Evolutionary conservation across 2,329 filamentous ascomycete species (phyloP).

Genomic region (Cladosporium sp.): DNA sequence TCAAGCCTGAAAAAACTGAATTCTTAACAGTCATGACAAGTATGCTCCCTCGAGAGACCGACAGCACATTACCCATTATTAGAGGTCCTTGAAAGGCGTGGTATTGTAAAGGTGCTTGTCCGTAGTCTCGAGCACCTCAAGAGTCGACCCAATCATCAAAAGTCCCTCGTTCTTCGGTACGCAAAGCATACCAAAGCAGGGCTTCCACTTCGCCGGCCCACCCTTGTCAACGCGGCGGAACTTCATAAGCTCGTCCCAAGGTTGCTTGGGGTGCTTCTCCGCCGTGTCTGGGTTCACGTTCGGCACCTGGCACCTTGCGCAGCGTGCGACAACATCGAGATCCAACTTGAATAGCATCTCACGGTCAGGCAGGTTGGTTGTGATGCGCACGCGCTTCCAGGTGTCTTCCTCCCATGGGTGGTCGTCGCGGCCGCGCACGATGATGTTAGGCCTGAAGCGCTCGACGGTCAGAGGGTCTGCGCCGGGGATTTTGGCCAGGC

Average conservation of each 20-base stretch:
- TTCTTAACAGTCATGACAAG: not conserved
- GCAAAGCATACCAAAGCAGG: conserved; percentile 68
- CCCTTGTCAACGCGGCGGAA: conserved; percentile 63
- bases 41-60: not conserved
- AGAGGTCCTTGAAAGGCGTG: conserved; percentile 39
- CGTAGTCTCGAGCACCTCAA: conserved; percentile 62
- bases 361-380: conserved; percentile 35
- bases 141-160: conserved; percentile 59
- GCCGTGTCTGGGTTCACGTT: conserved; percentile 67
- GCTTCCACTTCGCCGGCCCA: conserved; percentile 62
- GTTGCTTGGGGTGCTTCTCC: conserved; percentile 59
- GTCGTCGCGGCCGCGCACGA: conserved; percentile 54
- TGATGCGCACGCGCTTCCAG: conserved; percentile 62
- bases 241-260: conserved; percentile 64
- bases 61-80: not conserved
- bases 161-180: conserved; percentile 58
- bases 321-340: conserved; percentile 61
- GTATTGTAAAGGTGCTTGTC: conserved; percentile 56
- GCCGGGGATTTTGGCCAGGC: conserved; percentile 43
- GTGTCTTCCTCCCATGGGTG: conserved; percentile 63
- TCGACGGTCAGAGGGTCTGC: conserved; percentile 58
- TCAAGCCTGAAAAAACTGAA: not conserved
- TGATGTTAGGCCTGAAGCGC: conserved; percentile 65
- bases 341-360: conserved; percentile 44
- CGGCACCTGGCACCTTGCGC: conserved; percentile 63